phyloP scores from a whole-genome alignment of 163 green algal species.

The Scenedesmus sp. region DNA sequence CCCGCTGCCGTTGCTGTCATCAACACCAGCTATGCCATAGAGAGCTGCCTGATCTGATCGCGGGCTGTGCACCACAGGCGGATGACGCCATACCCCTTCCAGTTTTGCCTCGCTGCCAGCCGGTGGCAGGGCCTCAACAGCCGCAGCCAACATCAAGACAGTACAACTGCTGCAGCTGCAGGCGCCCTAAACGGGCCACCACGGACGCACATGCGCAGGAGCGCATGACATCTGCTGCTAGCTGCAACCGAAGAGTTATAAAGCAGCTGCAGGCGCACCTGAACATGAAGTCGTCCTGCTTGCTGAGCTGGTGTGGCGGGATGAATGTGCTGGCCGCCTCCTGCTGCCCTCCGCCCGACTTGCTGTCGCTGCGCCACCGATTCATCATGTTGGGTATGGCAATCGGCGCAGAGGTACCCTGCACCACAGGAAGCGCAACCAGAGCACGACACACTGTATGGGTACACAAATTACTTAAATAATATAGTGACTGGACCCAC shows the following conservation, averaged over 20 bases:
- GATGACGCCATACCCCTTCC: no score
- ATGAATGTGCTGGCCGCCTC: slow-evolving; percentile 47
- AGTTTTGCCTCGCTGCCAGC: no score
- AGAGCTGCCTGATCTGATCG: no score
- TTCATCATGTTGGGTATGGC: slow-evolving; percentile 52
- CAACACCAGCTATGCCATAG: no score
- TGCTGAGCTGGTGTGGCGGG: slow-evolving; percentile 50
- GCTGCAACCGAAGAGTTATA: background rate
- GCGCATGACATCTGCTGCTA: background rate
- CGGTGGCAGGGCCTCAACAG: no score
- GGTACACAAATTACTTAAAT: no score
- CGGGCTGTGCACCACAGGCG: no score
- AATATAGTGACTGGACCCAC: no score
- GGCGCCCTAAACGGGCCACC: background rate
- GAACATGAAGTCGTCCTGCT: slow-evolving; percentile 54
- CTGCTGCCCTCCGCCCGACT: background rate
- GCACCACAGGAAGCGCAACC: background rate
- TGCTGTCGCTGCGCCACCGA: slow-evolving; percentile 33
- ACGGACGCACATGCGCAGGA: no score
- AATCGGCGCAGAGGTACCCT: slow-evolving; percentile 56
- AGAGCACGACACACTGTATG: no score
- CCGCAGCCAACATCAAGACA: no score
- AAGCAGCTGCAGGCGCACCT: slow-evolving; percentile 1
- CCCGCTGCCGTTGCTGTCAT: no score
- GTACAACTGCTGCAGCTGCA: background rate